phyloP scores from a whole-genome alignment of 345 rosid genomes.

The Eucalyptus cloeziana region DNA sequence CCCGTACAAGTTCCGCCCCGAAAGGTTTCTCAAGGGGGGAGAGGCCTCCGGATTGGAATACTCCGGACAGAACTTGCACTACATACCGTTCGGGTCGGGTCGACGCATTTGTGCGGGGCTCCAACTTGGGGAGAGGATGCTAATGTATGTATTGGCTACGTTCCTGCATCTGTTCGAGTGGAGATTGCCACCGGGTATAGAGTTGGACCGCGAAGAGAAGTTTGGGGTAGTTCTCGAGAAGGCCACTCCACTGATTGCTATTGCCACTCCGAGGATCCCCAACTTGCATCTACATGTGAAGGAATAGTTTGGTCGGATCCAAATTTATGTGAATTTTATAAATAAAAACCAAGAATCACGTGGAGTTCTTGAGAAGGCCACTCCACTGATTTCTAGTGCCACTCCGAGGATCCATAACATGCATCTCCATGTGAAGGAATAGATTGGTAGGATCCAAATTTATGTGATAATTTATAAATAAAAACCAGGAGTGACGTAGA shows the following conservation, averaged over 20 bases:
- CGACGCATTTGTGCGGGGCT: neutral
- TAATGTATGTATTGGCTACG: neutral
- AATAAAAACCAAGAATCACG: too few relatives aligned
- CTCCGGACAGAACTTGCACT: conserved; percentile 1
- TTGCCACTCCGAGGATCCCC: neutral
- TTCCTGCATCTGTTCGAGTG: neutral
- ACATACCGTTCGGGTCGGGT: conserved; percentile 19
- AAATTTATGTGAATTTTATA: too few relatives aligned
- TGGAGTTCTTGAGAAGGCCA: neutral
- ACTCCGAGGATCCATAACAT: neutral
- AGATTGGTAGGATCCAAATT: neutral
- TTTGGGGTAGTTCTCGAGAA: conserved; percentile 1
- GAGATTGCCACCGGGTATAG: neutral
- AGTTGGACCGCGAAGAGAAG: neutral
- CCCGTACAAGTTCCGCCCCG: neutral
- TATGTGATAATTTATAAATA: neutral
- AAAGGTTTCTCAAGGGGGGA: neutral
- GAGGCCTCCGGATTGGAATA: neutral
- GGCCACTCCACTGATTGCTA: neutral
- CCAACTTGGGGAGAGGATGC: neutral
- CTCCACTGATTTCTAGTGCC: neutral
- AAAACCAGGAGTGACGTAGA: neutral
- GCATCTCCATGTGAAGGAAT: neutral
- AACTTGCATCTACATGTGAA: neutral
- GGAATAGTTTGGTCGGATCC: neutral